phyloP scores from a whole-genome alignment of 768 basidiomycete genomes.

The Russula emetica region DNA sequence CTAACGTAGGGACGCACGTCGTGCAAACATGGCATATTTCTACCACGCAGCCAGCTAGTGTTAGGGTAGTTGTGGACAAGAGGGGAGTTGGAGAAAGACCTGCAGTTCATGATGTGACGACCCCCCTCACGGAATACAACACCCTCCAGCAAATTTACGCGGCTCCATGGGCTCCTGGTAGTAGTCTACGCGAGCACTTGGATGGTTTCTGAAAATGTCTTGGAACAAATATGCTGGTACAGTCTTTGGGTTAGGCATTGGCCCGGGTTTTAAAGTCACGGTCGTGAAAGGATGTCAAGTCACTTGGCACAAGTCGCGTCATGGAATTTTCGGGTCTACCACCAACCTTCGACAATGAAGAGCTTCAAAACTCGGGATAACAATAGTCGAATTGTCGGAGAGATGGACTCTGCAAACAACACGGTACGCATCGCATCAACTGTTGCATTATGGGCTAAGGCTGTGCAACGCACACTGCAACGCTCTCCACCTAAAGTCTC shows the following conservation, averaged over 20 bases:
- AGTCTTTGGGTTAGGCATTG: background rate
- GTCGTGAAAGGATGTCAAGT: too few relatives aligned
- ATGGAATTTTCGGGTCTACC: too few relatives aligned
- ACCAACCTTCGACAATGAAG: background rate
- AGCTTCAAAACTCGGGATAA: background rate
- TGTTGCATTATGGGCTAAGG: background rate
- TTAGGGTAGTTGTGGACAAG: background rate
- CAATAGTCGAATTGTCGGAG: too few relatives aligned
- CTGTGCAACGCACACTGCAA: background rate
- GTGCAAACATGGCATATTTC: background rate
- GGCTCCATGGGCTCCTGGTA: background rate
- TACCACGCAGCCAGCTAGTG: background rate
- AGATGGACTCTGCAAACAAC: background rate
- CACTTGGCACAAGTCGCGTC: too few relatives aligned
- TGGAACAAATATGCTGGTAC: background rate
- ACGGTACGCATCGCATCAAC: background rate
- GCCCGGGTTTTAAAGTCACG: too few relatives aligned
- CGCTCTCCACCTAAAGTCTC: background rate
- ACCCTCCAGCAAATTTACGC: background rate
- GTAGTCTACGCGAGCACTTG: background rate
- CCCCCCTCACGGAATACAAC: background rate
- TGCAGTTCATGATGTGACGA: background rate
- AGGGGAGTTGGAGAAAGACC: background rate
- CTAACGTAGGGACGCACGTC: background rate
- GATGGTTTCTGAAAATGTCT: background rate